phyloP scores from a whole-genome alignment of 2,329 filamentous ascomycete species.

The Huntiella decipiens region DNA sequence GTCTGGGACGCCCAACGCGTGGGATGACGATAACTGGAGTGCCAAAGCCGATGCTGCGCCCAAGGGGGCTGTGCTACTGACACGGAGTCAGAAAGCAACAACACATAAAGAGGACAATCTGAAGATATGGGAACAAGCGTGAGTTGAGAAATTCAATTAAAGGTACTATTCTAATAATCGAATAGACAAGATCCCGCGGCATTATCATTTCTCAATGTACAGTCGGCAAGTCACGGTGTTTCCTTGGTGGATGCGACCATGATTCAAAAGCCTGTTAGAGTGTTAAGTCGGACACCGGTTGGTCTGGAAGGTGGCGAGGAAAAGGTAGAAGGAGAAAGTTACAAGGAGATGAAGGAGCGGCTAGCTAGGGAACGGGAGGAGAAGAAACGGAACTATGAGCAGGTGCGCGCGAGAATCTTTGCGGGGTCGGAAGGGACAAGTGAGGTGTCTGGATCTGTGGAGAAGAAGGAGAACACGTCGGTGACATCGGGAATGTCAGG shows the following conservation, averaged over 20 bases:
- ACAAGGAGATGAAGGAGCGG: conserved; percentile 58
- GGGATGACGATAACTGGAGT: conserved; percentile 88
- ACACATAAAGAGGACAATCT: conserved; percentile 68
- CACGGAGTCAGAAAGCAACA: conserved; percentile 19
- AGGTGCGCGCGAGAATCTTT: conserved; percentile 74
- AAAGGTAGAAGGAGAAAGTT: conserved; percentile 45
- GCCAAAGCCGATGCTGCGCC: conserved; percentile 44
- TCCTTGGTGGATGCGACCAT: too few relatives aligned
- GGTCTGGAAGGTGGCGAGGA: conserved; percentile 34
- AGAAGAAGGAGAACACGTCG: not conserved
- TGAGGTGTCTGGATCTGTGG: not conserved
- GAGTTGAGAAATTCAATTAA: conserved; percentile 14
- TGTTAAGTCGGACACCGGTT: conserved; percentile 39
- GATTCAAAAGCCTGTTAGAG: too few relatives aligned
- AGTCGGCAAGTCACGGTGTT: too few relatives aligned
- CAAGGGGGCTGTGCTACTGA: conserved; percentile 12
- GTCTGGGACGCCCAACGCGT: conserved; percentile 47
- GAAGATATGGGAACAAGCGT: conserved; percentile 81
- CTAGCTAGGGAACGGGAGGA: conserved; percentile 68
- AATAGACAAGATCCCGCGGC: conserved; percentile 2
- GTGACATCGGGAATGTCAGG: not conserved
- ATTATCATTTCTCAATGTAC: not conserved
- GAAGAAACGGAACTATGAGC: conserved; percentile 78
- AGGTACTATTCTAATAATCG: not conserved
- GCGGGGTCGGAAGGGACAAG: conserved; percentile 28